Conservation (phyloP, 2,329 filamentous ascomycete species). For the Knoxdaviesia proteae region DNA sequence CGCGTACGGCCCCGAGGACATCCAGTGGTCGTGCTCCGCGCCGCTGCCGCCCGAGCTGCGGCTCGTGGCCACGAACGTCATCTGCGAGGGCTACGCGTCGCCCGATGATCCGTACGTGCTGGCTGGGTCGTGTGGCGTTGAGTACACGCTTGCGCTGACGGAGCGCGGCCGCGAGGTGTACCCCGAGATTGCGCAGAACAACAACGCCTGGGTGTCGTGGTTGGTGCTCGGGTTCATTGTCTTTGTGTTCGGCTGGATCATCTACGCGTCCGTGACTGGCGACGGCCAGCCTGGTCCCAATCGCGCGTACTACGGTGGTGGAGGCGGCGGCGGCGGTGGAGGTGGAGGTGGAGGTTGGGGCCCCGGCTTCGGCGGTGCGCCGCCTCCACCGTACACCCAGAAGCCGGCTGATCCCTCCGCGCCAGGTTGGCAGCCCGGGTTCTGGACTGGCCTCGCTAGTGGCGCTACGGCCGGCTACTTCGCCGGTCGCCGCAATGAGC, state of each 20-base stretch:
- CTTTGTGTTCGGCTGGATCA: conserved; percentile 36
- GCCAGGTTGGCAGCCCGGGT: conserved; percentile 47
- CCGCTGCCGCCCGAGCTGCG: conserved; percentile 38
- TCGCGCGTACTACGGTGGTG: conserved; percentile 3
- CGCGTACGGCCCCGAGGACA: conserved; percentile 58
- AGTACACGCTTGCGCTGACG: conserved; percentile 67
- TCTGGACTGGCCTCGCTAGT: conserved; percentile 48
- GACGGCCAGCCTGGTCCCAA: conserved; percentile 9
- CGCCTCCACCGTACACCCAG: conserved; percentile 32
- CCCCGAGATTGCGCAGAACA: conserved; percentile 27
- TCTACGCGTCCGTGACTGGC: conserved; percentile 29
- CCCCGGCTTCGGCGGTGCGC: conserved; percentile 19
- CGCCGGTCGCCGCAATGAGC: conserved; percentile 28
- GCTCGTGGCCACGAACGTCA: conserved; percentile 70
- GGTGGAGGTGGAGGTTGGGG: conserved; percentile 15
- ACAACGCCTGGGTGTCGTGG: conserved; percentile 15
- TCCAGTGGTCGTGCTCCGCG: conserved; percentile 76
- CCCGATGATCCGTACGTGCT: conserved; percentile 70
- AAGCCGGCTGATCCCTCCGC: conserved; percentile 7
- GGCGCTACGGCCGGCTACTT: conserved; percentile 50
- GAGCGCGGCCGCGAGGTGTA: conserved; percentile 52
- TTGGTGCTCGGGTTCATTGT: conserved; percentile 44
- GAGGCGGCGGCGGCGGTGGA: conserved; percentile 16
- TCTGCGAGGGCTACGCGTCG: conserved; percentile 71
- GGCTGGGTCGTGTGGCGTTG: conserved; percentile 79